Evolutionary conservation across 371 early-diverging fungal species (phyloP).

Genomic region (Mucor indicus): DNA sequence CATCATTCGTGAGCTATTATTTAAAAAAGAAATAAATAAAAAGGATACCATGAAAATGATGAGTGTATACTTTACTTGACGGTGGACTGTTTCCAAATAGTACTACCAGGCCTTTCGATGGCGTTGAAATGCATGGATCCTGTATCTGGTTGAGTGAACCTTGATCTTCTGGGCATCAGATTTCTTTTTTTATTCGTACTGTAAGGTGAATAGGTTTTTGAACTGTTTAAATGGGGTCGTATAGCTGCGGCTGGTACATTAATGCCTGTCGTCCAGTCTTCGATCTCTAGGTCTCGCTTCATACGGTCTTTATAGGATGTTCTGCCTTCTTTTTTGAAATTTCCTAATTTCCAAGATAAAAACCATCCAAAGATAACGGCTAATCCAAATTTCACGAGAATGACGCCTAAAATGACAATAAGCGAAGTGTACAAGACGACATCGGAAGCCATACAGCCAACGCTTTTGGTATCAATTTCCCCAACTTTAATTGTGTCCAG

Average conservation of each 20-base stretch:
- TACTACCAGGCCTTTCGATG: constrained; percentile 12
- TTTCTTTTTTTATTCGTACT: constrained; percentile 2
- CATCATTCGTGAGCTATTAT: constrained; percentile 12
- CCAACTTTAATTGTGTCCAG: constrained; percentile 70
- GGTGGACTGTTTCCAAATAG: constrained; percentile 18
- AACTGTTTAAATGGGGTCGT: constrained; percentile 8
- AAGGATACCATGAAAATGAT: no score
- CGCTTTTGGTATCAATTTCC: constrained; percentile 69
- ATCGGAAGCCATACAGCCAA: constrained; percentile 71
- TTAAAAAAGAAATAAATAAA: no score
- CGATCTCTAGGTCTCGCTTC: constrained; percentile 52
- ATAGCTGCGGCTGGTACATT: constrained; percentile 41
- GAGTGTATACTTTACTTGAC: no score
- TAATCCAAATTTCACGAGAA: constrained; percentile 63
- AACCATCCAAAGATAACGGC: constrained; percentile 69
- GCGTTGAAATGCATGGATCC: constrained; percentile 24
- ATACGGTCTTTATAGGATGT: constrained; percentile 42
- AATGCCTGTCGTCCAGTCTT: constrained; percentile 54
- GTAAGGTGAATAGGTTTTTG: constrained; percentile 28
- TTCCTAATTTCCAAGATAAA: constrained; percentile 44
- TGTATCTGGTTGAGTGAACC: constrained; percentile 31
- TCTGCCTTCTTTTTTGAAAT: constrained; percentile 29
- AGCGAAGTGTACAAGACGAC: constrained; percentile 52
- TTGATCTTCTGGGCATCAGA: constrained; percentile 22
- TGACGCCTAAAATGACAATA: constrained; percentile 56